These are phyloP conservation scores for Blastobotrys malaysiensis DNA, from an alignment of 1,139 yeast species.

Conservation along the genomic window DNA sequence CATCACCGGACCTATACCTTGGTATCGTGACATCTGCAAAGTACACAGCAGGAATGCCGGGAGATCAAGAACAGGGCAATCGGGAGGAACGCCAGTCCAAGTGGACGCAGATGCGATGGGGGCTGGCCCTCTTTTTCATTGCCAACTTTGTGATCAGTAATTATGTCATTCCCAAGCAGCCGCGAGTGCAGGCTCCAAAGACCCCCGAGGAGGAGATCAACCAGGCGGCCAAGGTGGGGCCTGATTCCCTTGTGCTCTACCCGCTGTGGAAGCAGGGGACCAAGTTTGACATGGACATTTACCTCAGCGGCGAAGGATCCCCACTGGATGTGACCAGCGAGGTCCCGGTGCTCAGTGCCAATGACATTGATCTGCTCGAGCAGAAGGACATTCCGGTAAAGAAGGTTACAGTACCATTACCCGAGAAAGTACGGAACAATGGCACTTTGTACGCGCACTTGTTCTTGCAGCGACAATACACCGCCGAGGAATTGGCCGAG, in stretches of 20 bases:
- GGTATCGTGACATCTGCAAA: no score
- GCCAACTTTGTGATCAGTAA: conserved; percentile 2
- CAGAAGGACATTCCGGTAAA: not conserved
- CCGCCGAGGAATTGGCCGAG: conserved; percentile 2
- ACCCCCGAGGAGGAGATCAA: not conserved
- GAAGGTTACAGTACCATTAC: conserved; percentile 1
- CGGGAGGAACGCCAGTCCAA: not conserved
- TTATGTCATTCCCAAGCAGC: not conserved
- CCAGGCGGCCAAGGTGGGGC: not conserved
- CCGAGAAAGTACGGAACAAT: conserved; percentile 4
- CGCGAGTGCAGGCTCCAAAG: not conserved
- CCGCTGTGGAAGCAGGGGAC: conserved; percentile 3
- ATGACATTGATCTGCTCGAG: not conserved
- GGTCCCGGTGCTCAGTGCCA: not conserved
- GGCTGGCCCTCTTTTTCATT: not conserved
- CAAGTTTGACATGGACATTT: not conserved
- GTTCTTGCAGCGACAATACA: not conserved
- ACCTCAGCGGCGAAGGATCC: not conserved
- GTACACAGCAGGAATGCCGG: not conserved
- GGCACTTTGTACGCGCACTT: conserved; percentile 13
- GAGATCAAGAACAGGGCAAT: not conserved
- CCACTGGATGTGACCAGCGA: not conserved
- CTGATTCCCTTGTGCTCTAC: not conserved
- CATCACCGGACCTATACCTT: no score
- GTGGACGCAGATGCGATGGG: conserved; percentile 1